These are phyloP conservation scores for Azolla pinnata DNA, from an alignment of 75 land plant genomes.

Conservation along the genomic window DNA sequence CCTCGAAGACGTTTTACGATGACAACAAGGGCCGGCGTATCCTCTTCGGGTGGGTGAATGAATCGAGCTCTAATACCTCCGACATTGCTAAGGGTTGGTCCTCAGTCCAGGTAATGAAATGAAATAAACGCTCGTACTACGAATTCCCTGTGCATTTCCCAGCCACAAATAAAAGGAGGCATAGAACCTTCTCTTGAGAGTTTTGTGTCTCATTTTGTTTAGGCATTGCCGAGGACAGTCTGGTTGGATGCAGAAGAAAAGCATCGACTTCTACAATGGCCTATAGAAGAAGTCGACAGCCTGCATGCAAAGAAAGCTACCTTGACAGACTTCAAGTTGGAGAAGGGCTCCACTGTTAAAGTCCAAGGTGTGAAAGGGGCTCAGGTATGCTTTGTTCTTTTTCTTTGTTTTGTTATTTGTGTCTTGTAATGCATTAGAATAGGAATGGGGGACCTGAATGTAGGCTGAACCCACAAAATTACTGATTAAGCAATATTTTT, in stretches of 20 bases:
- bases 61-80: constrained; percentile 30
- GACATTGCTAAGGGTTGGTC: constrained; percentile 65
- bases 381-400: too few relatives aligned
- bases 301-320: background rate
- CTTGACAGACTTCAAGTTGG: background rate
- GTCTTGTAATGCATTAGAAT: background rate
- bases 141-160: background rate
- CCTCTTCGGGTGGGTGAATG: constrained; percentile 61
- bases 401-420: too few relatives aligned
- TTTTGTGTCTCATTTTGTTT: background rate
- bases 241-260: background rate
- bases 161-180: background rate
- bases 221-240: background rate
- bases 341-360: constrained; percentile 4
- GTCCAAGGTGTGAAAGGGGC: constrained; percentile 7
- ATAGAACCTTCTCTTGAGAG: background rate
- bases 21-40: constrained; percentile 37
- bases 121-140: background rate
- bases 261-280: background rate
- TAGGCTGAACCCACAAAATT: too few relatives aligned
- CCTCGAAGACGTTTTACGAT: constrained; percentile 72
- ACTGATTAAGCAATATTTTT: too few relatives aligned
- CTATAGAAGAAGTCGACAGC: background rate
- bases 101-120: constrained; percentile 38
- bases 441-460: too few relatives aligned